phyloP scores from a whole-genome alignment of 1,139 yeast genomes.

The Torulaspora pretoriensis region DNA sequence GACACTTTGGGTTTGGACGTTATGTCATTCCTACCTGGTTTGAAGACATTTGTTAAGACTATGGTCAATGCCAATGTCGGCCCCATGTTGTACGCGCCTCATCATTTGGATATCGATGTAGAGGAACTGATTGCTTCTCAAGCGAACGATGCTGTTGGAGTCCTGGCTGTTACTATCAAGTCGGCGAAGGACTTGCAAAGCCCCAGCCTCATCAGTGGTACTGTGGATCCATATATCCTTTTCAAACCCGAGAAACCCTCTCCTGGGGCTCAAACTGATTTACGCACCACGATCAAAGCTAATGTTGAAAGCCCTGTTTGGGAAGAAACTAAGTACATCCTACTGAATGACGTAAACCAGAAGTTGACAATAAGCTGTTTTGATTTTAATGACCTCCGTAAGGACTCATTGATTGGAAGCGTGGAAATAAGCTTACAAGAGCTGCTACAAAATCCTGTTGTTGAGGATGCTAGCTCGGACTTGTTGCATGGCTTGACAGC shows the following conservation, averaged over 20 bases:
- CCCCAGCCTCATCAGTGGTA: conserved; percentile 41
- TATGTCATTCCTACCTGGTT: conserved; percentile 78
- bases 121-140: conserved; percentile 63
- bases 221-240: conserved; percentile 59
- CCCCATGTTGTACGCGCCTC: conserved; percentile 80
- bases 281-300: conserved; percentile 56
- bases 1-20: conserved; percentile 77
- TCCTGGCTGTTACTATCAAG: conserved; percentile 57
- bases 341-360: conserved; percentile 56
- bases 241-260: conserved; percentile 44
- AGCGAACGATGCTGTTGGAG: conserved; percentile 64
- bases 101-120: conserved; percentile 67
- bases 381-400: conserved; percentile 52
- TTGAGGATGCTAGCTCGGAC: conserved; percentile 29
- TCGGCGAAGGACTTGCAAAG: conserved; percentile 50
- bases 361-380: conserved; percentile 52
- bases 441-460: conserved; percentile 51
- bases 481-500: conserved; percentile 50
- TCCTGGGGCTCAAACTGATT: conserved; percentile 38
- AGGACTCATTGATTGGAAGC: conserved; percentile 54
- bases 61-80: conserved; percentile 66
- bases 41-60: conserved; percentile 65
- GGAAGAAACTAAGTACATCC: conserved; percentile 59
- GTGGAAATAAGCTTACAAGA: conserved; percentile 54
- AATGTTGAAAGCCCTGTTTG: conserved; percentile 54